phyloP scores from a whole-genome alignment of 352 stramenopile genomes.

The Pythium dissotocum region DNA sequence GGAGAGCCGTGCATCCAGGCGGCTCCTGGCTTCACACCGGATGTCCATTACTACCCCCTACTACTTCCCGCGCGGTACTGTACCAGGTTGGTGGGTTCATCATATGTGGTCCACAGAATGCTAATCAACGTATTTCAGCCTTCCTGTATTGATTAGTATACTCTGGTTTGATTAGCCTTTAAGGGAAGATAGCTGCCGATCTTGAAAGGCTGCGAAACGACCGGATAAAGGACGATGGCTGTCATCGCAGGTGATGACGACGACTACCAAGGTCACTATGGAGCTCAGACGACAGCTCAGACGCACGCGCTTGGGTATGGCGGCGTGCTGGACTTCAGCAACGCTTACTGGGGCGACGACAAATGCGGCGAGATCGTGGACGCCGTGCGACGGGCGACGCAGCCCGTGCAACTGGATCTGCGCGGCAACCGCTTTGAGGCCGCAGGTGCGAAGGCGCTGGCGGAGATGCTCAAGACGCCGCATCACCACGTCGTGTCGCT shows the following conservation, averaged over 20 bases:
- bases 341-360: slow-evolving; percentile 69
- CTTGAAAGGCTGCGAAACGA: slow-evolving; percentile 3
- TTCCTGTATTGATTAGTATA: neutral
- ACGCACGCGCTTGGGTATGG: neutral
- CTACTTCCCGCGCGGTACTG: neutral
- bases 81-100: neutral
- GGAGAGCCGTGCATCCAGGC: slow-evolving; percentile 3
- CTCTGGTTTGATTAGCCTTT: neutral
- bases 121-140: neutral
- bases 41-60: slow-evolving; percentile 7
- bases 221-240: neutral
- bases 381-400: slow-evolving; percentile 38
- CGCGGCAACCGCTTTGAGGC: slow-evolving; percentile 79
- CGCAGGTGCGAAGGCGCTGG: slow-evolving; percentile 49
- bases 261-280: neutral
- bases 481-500: slow-evolving; percentile 60
- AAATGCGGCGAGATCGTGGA: slow-evolving; percentile 61
- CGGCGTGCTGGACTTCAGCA: slow-evolving; percentile 67
- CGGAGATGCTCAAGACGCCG: slow-evolving; percentile 46
- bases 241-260: neutral
- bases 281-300: neutral
- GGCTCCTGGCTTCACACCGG: neutral
- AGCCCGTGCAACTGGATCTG: slow-evolving; percentile 58
- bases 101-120: neutral
- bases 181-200: slow-evolving; percentile 1